Conservation (phyloP, 2,329 filamentous ascomycete genomes). For the Pyricularia sp. region DNA sequence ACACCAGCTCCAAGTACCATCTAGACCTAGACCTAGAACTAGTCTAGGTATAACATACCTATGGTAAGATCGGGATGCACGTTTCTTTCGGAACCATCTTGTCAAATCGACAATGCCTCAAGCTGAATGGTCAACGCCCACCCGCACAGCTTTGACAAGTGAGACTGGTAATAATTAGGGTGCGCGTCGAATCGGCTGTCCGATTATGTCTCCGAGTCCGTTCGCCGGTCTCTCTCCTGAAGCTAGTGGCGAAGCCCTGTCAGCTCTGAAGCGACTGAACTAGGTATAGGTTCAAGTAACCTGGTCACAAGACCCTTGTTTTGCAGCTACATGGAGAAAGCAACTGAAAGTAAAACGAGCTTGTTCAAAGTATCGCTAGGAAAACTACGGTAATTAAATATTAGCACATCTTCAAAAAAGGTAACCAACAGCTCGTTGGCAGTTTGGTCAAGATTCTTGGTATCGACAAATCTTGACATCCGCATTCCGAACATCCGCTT, state of each 20-base stretch:
- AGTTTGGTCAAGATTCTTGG: not conserved
- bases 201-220: not conserved
- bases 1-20: no score
- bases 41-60: no score
- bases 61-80: not conserved
- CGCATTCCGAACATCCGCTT: no score
- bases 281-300: not conserved
- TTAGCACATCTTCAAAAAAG: not conserved
- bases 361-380: not conserved
- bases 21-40: no score
- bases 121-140: not conserved
- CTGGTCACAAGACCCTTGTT: not conserved
- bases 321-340: not conserved
- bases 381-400: no score
- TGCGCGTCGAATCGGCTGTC: not conserved
- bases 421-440: not conserved
- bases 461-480: not conserved
- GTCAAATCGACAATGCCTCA: no score
- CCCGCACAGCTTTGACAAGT: not conserved
- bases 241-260: not conserved
- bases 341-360: not conserved
- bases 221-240: not conserved
- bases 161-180: not conserved
- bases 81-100: not conserved
- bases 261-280: not conserved